Base-by-base conservation (phyloP, 2,329 filamentous ascomycete species). In the Penicillium sp. region DNA sequence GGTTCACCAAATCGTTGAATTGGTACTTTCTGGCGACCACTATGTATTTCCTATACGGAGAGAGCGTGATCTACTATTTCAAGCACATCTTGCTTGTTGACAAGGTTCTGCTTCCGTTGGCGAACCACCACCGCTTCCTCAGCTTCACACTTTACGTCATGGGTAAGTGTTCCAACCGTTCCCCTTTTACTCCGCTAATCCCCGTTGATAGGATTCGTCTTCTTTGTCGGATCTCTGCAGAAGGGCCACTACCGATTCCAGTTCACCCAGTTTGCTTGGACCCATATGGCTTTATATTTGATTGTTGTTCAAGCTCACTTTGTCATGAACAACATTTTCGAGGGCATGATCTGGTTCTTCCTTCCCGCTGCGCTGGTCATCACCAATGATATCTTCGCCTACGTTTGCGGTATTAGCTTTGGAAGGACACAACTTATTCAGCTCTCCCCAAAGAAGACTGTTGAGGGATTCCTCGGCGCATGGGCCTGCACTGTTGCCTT, bases 291-390 rank as follows among this genome's bases (percentile, higher is more conserved):
- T 6, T 85, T 99, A 21, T 97, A 96, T 81, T 83, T 99, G 70
- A 97, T 99, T 69, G 93, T 97, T 40, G 93, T 96, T 6, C 93
- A 99, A 77, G 93, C 94, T 15, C 94, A 99, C 75, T 99, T 99
- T 76, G 91, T 97, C 79, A 97, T 99, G 91, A 99, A 99, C 84
- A 99, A 99, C 77, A 89, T 99, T 65, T 95, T 99, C 69, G 94
- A 99, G 79, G 94, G 94, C 79, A 92, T 99, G 90, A 96, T 99
- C 74, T 99, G 94, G 94, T 97, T 99, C 82, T 97, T 97, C 84
- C 80, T 99, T 45, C 94, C 94, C 8, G 93, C 91, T 8, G 89
- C 91, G 53, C 85, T 99, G 68, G 94, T 99, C 74, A 96, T 99
- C 73, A 97, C 91, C 63, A 99, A 99, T 76, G 94, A 99, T 73